Evolutionary conservation across 2,329 filamentous ascomycete species (phyloP).

Genomic region (Microdochium nivale): DNA sequence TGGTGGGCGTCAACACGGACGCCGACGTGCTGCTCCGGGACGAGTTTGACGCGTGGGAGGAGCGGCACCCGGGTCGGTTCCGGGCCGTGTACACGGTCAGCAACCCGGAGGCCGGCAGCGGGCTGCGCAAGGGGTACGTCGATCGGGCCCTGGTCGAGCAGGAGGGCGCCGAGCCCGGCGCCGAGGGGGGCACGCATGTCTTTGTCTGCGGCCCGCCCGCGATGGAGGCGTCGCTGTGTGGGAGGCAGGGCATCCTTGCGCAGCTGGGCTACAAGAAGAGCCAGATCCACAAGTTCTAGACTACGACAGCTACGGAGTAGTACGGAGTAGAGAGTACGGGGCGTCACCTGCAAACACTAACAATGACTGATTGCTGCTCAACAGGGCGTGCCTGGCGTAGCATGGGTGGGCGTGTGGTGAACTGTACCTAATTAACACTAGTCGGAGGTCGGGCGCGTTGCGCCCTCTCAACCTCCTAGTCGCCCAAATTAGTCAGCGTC

Average conservation of each 20-base stretch:
- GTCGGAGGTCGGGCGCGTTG: no score
- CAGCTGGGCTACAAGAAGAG: conserved; percentile 49
- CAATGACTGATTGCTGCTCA: no score
- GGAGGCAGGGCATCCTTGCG: conserved; percentile 38
- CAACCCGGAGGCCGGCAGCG: conserved; percentile 29
- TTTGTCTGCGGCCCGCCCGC: conserved; percentile 62
- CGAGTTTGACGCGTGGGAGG: conserved; percentile 44
- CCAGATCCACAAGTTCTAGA: conserved; percentile 50
- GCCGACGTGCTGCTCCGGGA: conserved; percentile 49
- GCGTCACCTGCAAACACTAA: no score
- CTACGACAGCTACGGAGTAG: background rate
- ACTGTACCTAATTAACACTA: no score
- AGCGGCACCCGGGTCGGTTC: conserved; percentile 44
- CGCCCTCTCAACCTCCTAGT: no score
- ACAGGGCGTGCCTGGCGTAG: no score
- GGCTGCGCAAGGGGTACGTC: conserved; percentile 46
- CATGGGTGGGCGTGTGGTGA: no score
- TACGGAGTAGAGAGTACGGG: background rate
- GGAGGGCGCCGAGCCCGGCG: conserved; percentile 26
- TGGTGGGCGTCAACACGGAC: conserved; percentile 60
- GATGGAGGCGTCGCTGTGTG: conserved; percentile 50
- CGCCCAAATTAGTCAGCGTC: no score
- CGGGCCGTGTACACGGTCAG: conserved; percentile 49
- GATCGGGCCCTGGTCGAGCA: conserved; percentile 45
- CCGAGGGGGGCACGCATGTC: conserved; percentile 39